Evolutionary conservation across 495 filamentous ascomycete species (phyloP), one percentile per base, ranked within the genome.

Genomic region (Trypethelium eluteriae): DNA sequence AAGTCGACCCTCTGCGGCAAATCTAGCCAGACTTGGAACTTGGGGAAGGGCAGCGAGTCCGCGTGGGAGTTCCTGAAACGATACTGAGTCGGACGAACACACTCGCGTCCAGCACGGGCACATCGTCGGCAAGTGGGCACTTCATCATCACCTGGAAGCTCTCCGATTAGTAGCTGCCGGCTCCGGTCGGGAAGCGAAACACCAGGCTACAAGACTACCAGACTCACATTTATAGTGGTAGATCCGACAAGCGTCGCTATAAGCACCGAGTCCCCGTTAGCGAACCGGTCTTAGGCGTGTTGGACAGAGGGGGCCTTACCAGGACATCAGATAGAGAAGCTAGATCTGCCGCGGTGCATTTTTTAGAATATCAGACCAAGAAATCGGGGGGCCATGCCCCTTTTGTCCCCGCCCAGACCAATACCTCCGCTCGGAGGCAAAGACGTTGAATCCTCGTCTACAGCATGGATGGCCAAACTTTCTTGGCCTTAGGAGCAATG

Each of bases 151-250:
- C 53, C 53, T 59, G 53, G 53, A 10, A 34, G 36, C 5, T 5
- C 53, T 32, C 25, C 32, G 36, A 36, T 59, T 36, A 59, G 53
- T 35, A 5, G 53, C 11, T 3, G 5, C 34, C n/a, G 25, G 11
- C 7, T 35, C 32, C 32, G 25, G 18, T 36, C 32, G 11, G 53
- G 25, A 59, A 59, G 25, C 53, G 32, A 59, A 11, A 59, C 25
- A 25, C 25, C 25, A 25, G 25, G 25, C 25, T 25, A 25, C 25
- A 25, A 0, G 25, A 25, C 25, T 25, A 25, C 25, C 25, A 25
- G 53, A 59, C 53, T 59, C 36, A 59, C 53, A 59, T 59, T 59
- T 59, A 59, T 59, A 59, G 53, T 59, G 53, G 53, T 59, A 59
- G 32, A 59, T 59, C 53, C 53, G 53, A 32, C 53, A 59, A 14